Base-by-base conservation (phyloP, 306 rosid species). In the Datisca glomerata region DNA sequence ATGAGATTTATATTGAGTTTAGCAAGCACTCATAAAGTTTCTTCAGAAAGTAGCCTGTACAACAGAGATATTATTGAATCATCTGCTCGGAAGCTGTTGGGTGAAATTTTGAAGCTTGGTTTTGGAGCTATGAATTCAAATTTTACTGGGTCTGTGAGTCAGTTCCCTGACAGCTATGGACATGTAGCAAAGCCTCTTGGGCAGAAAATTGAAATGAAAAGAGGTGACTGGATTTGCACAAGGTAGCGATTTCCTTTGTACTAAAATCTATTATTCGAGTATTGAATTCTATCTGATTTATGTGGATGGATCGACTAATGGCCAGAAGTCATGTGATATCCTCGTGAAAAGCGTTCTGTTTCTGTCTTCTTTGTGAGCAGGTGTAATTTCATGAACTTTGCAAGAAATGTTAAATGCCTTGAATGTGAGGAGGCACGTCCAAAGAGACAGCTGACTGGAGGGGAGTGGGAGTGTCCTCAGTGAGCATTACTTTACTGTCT, bases 381-480 rank as follows among this genome's bases (percentile, higher is more conserved):
- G 81, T 89, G 98, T 73, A 80, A 51, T 80, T 89, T 89, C 65
- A 78, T 89, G 95, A 89, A 89, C 72, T 89, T 89, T 49, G 93
- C 98, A 18, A 75, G 80, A 64, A 89, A 89, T 60, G 32, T 61
- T 10, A 78, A 84, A 60, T 89, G 98, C 56, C 92, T 78, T 3
- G 91, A 89, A 50, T 89, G 98, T 24, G 89, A 80, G 59, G 98
- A 80, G 74, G 75, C 78, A 43, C 75, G 91, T 39, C 98, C 95
- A 39, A 70, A 77, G 65, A 69, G 81, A 32, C 92, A 84, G 63
- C 67, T 89, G 42, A 70, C 79, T 53, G 95, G 95, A 34, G 78
- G 78, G 55, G 98, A 89, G 66, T 89, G 98, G 98, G 98, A 89
- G 63, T 89, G 98, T 58, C 98, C 98, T 51, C 95, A 89, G 98